Conservation (phyloP, 495 filamentous ascomycete species). For the Tricharina praecox region DNA sequence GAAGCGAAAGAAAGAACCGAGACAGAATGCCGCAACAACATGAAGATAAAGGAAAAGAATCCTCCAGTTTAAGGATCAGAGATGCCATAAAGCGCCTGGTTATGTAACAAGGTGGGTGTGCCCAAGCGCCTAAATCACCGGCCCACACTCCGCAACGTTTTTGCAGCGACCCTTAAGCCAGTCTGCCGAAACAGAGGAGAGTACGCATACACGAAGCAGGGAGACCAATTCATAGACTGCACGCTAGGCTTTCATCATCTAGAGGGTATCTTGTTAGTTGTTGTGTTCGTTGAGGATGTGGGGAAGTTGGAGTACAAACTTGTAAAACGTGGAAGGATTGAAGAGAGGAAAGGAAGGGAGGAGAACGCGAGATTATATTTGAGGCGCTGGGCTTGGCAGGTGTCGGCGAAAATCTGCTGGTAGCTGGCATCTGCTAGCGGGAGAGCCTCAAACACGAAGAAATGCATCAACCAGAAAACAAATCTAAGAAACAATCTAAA, state of each 20-base stretch:
- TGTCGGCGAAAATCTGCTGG: too few relatives aligned
- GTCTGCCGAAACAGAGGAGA: slow-evolving; percentile 47
- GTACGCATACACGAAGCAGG: slow-evolving; percentile 40
- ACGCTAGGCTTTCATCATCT: slow-evolving; percentile 99
- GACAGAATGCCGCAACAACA: slow-evolving; percentile 8
- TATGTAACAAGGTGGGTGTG: slow-evolving; percentile 91
- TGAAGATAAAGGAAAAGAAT: slow-evolving; percentile 7
- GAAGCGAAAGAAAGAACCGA: slow-evolving; percentile 19
- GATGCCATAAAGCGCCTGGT: slow-evolving; percentile 96
- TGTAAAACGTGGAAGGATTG: slow-evolving; percentile 96
- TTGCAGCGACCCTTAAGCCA: slow-evolving; percentile 78
- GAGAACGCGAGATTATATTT: too few relatives aligned
- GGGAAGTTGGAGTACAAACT: slow-evolving; percentile 41
- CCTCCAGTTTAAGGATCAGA: slow-evolving; percentile 60
- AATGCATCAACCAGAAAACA: too few relatives aligned
- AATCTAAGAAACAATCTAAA: too few relatives aligned
- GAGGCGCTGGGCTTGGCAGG: too few relatives aligned
- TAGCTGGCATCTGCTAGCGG: too few relatives aligned
- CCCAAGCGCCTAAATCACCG: slow-evolving; percentile 95
- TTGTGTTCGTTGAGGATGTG: not conserved
- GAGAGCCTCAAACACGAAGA: too few relatives aligned
- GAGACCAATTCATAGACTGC: slow-evolving; percentile 64
- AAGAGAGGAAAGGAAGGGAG: not conserved
- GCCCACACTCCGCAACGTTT: slow-evolving; percentile 41
- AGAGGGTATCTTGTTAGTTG: slow-evolving; percentile 1